Conservation (phyloP, 192 early-diverging fungal genomes). For the Dimargaris verticillata region DNA sequence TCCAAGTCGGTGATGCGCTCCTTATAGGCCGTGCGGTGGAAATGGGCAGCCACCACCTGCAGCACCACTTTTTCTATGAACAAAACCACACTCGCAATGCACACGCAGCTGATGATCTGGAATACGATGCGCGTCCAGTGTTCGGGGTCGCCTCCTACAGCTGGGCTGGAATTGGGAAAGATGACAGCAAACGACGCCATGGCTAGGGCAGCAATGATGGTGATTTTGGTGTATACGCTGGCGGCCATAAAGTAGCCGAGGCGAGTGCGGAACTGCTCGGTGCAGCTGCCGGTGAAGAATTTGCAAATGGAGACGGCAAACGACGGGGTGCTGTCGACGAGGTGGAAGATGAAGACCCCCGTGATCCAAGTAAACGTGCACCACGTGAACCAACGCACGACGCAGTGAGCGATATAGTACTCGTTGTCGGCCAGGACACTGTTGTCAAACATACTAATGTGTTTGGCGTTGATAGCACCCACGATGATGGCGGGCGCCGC, state of each 20-base stretch:
- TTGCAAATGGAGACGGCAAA: constrained; percentile 31
- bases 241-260: constrained; percentile 36
- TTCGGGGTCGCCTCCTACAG: constrained; percentile 17
- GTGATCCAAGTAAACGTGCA: constrained; percentile 30
- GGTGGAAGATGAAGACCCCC: constrained; percentile 31
- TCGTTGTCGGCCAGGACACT: not conserved
- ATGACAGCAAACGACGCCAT: constrained; percentile 34
- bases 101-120: constrained; percentile 30
- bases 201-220: constrained; percentile 29
- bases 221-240: constrained; percentile 38
- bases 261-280: constrained; percentile 33
- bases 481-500: constrained; percentile 33
- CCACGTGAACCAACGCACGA: constrained; percentile 28
- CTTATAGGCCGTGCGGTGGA: constrained; percentile 45
- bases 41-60: constrained; percentile 43
- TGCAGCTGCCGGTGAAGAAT: constrained; percentile 18
- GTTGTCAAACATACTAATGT: constrained; percentile 17
- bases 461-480: constrained; percentile 21
- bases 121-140: constrained; percentile 34
- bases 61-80: constrained; percentile 41
- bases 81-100: constrained; percentile 30
- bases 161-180: constrained; percentile 28
- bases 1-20: constrained; percentile 41
- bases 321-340: constrained; percentile 36
- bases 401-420: constrained; percentile 20